phyloP scores from a whole-genome alignment of 1,139 yeast species.

The Arxiozyma heterogenica region DNA sequence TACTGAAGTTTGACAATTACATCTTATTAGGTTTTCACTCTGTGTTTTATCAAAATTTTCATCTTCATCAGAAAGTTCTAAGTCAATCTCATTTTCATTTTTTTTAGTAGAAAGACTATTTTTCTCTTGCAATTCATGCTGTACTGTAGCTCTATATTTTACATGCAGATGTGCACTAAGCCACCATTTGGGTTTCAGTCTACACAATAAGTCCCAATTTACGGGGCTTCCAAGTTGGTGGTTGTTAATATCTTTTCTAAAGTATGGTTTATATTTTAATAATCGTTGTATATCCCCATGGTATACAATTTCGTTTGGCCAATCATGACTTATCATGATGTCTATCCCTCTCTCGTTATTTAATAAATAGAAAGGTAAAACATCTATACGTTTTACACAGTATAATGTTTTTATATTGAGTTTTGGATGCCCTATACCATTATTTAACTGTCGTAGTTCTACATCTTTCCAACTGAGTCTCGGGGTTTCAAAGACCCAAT shows the following conservation, averaged over 20 bases:
- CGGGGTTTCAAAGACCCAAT: conserved; percentile 36
- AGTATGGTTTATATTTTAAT: conserved; percentile 54
- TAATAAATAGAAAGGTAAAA: conserved; percentile 43
- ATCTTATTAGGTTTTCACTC: neutral
- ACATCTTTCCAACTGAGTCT: conserved; percentile 18
- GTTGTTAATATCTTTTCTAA: conserved; percentile 50
- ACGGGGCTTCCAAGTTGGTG: conserved; percentile 70
- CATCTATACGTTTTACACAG: conserved; percentile 63
- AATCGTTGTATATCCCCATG: conserved; percentile 49
- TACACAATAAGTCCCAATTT: conserved; percentile 45
- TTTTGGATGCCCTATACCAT: conserved; percentile 7
- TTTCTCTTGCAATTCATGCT: conserved; percentile 25
- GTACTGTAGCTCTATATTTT: conserved; percentile 48
- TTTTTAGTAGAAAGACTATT: conserved; percentile 10
- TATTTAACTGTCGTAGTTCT: conserved; percentile 35
- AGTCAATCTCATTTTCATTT: conserved; percentile 15
- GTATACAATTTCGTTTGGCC: conserved; percentile 79
- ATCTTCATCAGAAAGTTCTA: conserved; percentile 29
- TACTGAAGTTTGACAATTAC: neutral
- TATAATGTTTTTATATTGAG: conserved; percentile 50
- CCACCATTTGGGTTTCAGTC: conserved; percentile 65
- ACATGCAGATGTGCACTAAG: conserved; percentile 87
- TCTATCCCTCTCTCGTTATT: conserved; percentile 14
- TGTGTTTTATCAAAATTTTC: conserved; percentile 2
- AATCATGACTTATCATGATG: conserved; percentile 73